Evolutionary conservation across 2,329 filamentous ascomycete species (phyloP).

Genomic region (Fusarium sacchari): DNA sequence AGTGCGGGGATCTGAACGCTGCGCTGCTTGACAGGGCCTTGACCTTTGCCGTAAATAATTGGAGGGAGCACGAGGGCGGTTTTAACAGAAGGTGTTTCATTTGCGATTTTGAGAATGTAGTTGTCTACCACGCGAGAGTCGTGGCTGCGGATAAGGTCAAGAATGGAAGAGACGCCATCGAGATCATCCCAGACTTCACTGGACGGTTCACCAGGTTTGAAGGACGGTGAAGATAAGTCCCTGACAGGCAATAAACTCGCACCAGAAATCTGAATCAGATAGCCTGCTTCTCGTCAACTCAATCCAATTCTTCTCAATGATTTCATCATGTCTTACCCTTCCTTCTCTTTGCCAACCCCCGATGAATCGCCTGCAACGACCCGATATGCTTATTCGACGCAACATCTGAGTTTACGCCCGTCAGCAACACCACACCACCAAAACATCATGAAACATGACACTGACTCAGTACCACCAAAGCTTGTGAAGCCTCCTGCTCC

Average conservation of each 20-base stretch:
- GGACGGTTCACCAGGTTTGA: constrained; percentile 45
- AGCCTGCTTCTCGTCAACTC: neutral
- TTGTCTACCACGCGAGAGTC: constrained; percentile 50
- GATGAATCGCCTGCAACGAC: constrained; percentile 46
- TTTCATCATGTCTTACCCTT: neutral
- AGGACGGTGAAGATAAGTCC: constrained; percentile 47
- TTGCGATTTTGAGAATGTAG: constrained; percentile 47
- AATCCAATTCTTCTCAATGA: neutral
- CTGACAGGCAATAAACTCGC: constrained; percentile 47
- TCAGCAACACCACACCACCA: constrained; percentile 13
- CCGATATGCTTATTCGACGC: constrained; percentile 48
- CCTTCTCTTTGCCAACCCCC: constrained; percentile 34
- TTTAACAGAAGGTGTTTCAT: constrained; percentile 40
- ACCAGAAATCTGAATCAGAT: constrained; percentile 52
- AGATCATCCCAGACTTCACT: constrained; percentile 51
- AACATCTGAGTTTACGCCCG: constrained; percentile 39
- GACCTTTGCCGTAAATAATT: constrained; percentile 53
- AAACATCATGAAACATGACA: neutral
- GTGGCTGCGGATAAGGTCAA: constrained; percentile 41
- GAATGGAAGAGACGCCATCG: constrained; percentile 39
- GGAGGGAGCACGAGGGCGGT: constrained; percentile 51
- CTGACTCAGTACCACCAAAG: constrained; percentile 57
- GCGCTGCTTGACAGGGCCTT: constrained; percentile 51
- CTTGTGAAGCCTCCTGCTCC: constrained; percentile 52
- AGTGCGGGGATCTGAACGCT: constrained; percentile 55